Conservation (phyloP, 441 rosid species). For the Syzygium syzygioides region DNA sequence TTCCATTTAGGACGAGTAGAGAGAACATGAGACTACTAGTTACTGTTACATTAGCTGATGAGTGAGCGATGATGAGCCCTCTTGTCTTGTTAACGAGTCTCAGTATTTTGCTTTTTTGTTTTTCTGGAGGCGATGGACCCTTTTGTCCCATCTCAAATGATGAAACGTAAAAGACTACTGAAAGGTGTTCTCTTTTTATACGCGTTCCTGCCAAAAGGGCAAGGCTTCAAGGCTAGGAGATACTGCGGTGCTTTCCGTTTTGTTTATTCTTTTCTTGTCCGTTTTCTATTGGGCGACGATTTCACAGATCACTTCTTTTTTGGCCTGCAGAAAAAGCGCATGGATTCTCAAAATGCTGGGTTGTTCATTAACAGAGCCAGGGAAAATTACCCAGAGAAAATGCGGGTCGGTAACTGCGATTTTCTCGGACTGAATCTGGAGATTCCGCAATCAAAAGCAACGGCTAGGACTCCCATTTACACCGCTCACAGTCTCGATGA, state of each 20-base stretch:
- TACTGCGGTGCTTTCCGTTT: not conserved
- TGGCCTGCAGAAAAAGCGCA: slow-evolving; percentile 27
- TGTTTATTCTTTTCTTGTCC: not conserved
- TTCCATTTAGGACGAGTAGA: not conserved
- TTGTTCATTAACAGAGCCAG: slow-evolving; percentile 14
- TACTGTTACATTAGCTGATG: not conserved
- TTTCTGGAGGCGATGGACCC: not conserved
- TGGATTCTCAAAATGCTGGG: slow-evolving; percentile 17
- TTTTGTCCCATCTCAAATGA: not conserved
- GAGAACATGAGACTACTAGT: not conserved
- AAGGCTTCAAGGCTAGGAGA: not conserved
- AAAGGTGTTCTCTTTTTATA: not conserved
- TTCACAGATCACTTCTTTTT: not conserved
- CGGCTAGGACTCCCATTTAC: slow-evolving; percentile 14
- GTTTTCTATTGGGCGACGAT: slow-evolving; percentile 3
- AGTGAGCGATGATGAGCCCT: not conserved
- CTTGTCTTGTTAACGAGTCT: not conserved
- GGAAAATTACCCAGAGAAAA: slow-evolving; percentile 9
- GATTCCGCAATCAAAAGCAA: slow-evolving; percentile 11
- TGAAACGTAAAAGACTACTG: not conserved
- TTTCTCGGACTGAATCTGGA: slow-evolving; percentile 19
- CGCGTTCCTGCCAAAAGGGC: not conserved
- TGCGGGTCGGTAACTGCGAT: slow-evolving; percentile 2
- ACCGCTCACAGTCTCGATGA: slow-evolving; percentile 2
- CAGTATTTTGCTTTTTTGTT: not conserved